Base-by-base conservation (phyloP, 805 yeast species). In the Jamesozyma lodderae region DNA sequence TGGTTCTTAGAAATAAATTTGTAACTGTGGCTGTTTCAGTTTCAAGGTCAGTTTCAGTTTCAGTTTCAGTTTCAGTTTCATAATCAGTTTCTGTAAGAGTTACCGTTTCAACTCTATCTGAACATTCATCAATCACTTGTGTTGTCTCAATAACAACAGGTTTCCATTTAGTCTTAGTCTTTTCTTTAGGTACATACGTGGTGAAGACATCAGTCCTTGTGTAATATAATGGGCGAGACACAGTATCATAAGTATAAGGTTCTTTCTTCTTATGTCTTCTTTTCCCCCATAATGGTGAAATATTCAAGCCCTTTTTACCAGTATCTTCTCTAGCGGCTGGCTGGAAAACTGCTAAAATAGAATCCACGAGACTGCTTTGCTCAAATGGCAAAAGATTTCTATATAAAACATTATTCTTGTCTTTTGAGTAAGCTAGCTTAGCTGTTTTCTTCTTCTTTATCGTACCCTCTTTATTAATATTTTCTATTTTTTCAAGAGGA, bases 191-290 rank as follows among this genome's bases (percentile, higher is more conserved):
- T n/a, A 35, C 29, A 19, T 44, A 46, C 8, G 44, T 36, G 2
- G 47, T 44, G 31, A 35, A 40, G n/a, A 30, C 34, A 20, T 41
- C 23, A 9, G 51, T 46, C 19, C 41, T 32, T 2, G 49, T 46
- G 14, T 41, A 38, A 20, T 33, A 25, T 7, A 37, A 23, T 11
- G 43, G 36, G 17, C 26, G 15, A 6, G 22, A 18, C 13, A 13
- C n/a, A 8, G 30, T 25, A n/a, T 8, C 11, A 4, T 4, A 14
- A 22, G 34, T 31, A 22, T 21, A 21, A 8, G 27, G 13, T 5
- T 25, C 30, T 18, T 25, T 33, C 4, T 13, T 25, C 11, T n/a
- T 25, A 13, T 18, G 5, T 25, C 25, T 33, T 8, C 24, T 25
- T 18, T 31, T 25, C 10, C 33, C 23, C 36, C 36, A 33, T n/a